Conservation (phyloP, 768 basidiomycete species). For the Mycena alexandri region DNA sequence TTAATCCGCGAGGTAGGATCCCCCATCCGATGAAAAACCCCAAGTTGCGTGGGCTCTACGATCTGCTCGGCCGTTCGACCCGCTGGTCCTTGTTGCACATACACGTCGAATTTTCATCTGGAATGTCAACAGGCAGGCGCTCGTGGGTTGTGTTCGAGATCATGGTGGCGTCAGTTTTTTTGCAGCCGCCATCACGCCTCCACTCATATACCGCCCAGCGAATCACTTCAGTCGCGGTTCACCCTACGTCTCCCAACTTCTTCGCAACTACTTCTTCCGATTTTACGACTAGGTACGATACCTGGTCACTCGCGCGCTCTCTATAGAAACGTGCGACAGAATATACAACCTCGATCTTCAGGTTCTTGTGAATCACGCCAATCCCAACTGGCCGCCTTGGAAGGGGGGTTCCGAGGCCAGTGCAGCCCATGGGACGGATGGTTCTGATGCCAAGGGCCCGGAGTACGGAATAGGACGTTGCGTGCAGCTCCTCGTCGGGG, state of each 20-base stretch:
- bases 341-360: conserved; percentile 72
- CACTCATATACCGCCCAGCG: conserved; percentile 43
- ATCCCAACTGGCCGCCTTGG: conserved; percentile 72
- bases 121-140: conserved; percentile 54
- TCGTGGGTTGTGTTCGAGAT: conserved; percentile 68
- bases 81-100: conserved; percentile 69
- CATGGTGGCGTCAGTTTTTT: conserved; percentile 74
- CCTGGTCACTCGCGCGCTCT: not conserved
- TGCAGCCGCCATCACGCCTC: not conserved
- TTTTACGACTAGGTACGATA: conserved; percentile 59
- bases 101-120: conserved; percentile 69
- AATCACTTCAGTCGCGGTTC: conserved; percentile 78
- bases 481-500: conserved; percentile 74
- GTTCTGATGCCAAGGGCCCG: conserved; percentile 68
- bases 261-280: conserved; percentile 67
- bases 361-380: conserved; percentile 52
- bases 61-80: conserved; percentile 59
- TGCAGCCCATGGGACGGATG: conserved; percentile 76
- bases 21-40: not conserved
- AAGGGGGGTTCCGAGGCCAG: conserved; percentile 67
- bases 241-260: conserved; percentile 65
- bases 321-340: conserved; percentile 40
- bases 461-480: conserved; percentile 70
- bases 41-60: conserved; percentile 72
- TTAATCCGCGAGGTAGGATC: conserved; percentile 10